Evolutionary conservation across 2,329 filamentous ascomycete species (phyloP), one percentile per base, ranked within the genome.

Genomic region (Botrytis pseudocinerea): DNA sequence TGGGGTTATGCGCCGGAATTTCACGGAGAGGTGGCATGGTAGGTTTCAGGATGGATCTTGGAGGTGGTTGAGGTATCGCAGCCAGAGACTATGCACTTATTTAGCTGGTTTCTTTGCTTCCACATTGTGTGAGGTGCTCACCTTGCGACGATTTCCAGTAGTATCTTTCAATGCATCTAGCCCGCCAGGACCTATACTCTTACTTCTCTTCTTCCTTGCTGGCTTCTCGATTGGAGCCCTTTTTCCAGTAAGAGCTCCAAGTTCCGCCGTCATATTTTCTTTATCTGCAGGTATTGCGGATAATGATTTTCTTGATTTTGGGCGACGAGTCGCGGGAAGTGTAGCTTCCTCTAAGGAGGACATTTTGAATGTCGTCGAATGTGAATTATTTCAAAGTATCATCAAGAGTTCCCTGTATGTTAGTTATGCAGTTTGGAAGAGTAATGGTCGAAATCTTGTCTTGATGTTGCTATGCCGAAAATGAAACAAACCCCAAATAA

Each of bases 151-250:
- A 81, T 97, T 97, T 48, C 93, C 93, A 79, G 86, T 89, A 62
- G 88, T 88, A 79, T 91, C 88, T 82, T 92, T 94, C 72, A 97
- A 86, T 73, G 92, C 91, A 85, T 97, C 94, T 63, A 97, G 83
- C 40, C 95, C 94, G 69, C 95, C 96, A 25, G 96, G 95, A 3
- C 96, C 96, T 77, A 99, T 91, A 83, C 95, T 98, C 85, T 98
- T 98, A 83, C 95, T 98, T 77, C 96, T 91, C 73, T 92, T 93
- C 83, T 94, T 95, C 84, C 87, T 88, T 59, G 76, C 70, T 16
- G 75, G 61, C 66, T 78, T 78, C 10, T 74, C 74, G n/a, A 75
- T 61, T 12, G 73, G 44, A 35, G 76, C 60, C 62, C 74, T 78
- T 70, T 81, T 81, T 40, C 72, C 74, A 40, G 72, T 74, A 64